Evolutionary conservation across 495 filamentous ascomycete genomes (phyloP), one percentile per base, ranked within the genome.

Genomic region (Aspergillus cristatus): DNA sequence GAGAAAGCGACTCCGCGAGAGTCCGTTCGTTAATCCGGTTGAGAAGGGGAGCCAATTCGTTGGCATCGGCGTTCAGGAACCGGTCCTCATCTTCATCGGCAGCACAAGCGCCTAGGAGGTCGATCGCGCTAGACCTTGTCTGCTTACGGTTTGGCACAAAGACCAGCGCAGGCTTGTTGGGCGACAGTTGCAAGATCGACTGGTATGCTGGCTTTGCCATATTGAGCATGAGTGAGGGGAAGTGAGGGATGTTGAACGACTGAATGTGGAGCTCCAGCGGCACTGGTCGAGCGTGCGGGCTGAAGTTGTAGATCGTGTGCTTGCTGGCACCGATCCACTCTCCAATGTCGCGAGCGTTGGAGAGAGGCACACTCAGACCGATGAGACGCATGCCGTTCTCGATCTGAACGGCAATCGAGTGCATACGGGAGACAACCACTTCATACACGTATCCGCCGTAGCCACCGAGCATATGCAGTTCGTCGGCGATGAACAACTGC

Each of bases 321-420:
- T 94, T 97, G 42, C 79, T 90, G n/a, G 91, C 93, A 40, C 93
- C 93, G 47, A 97, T 94, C 91, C 91, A 99, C 61, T 97, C 93
- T 31, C 93, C 89, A 42, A 97, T 76, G 54, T 97, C 91, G 29
- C 89, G 78, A 28, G 91, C 66, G 57, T 95, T 97, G 10, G 91
- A 81, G 17, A 99, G 72, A 13, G 90, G 89, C 29, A 94, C 93
- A 57, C 86, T 93, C 38, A 99, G 65, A 6, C 88, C 91, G 39
- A 97, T 67, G 26, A 97, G 86, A 18, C 91, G 81, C 73, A 97
- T 75, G 16, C 81, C 70, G 25, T 79, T 79, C 54, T 94, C 82
- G 1, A 82, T 81, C 50, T 97, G 90, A 1, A 86, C 78, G 18
- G 87, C 81, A 44, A 99, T 93, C 48, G 89, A 91, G 55, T 94